Base-by-base conservation (phyloP, 2,329 filamentous ascomycete species). In the Endothia cerciana region DNA sequence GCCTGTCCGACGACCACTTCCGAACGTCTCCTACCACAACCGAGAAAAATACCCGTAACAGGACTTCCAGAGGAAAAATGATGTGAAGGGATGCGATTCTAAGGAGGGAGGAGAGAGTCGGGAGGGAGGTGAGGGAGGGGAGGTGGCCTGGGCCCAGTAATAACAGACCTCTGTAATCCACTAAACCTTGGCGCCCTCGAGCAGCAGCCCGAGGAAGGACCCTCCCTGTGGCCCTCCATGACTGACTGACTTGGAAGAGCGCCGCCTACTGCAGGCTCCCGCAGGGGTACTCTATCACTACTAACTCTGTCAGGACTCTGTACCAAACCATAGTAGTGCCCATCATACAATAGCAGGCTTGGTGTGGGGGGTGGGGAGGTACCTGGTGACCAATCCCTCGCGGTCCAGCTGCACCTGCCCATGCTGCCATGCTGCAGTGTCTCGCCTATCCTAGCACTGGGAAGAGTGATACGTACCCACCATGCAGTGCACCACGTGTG, bases 1-100 rank as follows among this genome's bases (percentile, higher is more conserved):
- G 33, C 64, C 64, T 65, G 17, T 49, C 59, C 64, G 64, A 62
- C 64, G 64, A 65, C 64, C 64, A 65, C 64, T 65, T 62, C 64
- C 64, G 57, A 43, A 59, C 57, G 25, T 53, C 64, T 62, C 59
- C 64, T 36, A 65, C 64, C 56, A 60, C 41, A 53, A 65, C 64
- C 64, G n/a, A 65, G 62, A 65, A 63, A 49, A 51, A 33, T 33
- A 62, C 45, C 30, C n/a, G 45, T 45, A 17, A 59, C 25, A 43
- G 55, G 36, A 41, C 55, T 41, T 58, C 55, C 33, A 55, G 55
- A 58, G 33, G 33, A 38, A 28, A 17, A 40, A 59, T 40, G 33
- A 36, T 13, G 36, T 33, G 25, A 30, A 53, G 41, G 47, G 47
- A 36, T 40, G 30, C 10, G 33, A 25, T 40, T 25, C 11, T 38